These are phyloP conservation scores for Carex kokanica DNA, from an alignment of 176 grass and related monocot species.

Conservation along the genomic window DNA sequence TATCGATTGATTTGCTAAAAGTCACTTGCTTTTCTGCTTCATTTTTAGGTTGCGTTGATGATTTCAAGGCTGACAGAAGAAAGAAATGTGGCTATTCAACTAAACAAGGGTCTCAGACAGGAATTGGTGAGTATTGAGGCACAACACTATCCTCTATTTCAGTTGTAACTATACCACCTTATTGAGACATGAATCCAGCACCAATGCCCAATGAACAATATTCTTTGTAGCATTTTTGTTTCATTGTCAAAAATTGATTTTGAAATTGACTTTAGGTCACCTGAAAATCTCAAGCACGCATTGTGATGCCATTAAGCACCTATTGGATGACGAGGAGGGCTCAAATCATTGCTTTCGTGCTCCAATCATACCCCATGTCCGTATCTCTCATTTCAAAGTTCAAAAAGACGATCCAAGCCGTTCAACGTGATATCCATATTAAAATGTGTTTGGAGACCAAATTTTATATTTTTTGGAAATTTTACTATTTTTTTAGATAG, in stretches of 20 bases:
- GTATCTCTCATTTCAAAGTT: no score
- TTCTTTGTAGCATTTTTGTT: background rate
- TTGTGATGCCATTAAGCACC: background rate
- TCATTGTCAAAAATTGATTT: background rate
- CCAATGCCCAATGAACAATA: background rate
- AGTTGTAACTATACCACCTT: background rate
- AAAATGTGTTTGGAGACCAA: no score
- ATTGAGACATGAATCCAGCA: background rate
- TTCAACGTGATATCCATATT: no score
- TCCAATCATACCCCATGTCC: no score
- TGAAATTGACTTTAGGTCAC: background rate
- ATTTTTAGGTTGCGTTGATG: slow-evolving; percentile 48
- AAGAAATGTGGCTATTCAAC: slow-evolving; percentile 63
- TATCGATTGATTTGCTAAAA: background rate
- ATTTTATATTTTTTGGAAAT: no score
- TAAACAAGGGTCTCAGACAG: slow-evolving; percentile 60
- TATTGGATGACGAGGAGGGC: background rate
- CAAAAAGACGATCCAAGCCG: no score
- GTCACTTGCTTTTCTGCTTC: background rate
- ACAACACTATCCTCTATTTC: background rate
- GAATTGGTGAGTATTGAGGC: slow-evolving; percentile 37
- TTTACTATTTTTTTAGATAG: no score
- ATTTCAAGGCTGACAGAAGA: slow-evolving; percentile 63
- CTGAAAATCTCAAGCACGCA: background rate
- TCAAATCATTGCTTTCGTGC: no score